These are phyloP conservation scores for Mrakia gelida DNA, from an alignment of 768 basidiomycete species.

Conservation along the genomic window DNA sequence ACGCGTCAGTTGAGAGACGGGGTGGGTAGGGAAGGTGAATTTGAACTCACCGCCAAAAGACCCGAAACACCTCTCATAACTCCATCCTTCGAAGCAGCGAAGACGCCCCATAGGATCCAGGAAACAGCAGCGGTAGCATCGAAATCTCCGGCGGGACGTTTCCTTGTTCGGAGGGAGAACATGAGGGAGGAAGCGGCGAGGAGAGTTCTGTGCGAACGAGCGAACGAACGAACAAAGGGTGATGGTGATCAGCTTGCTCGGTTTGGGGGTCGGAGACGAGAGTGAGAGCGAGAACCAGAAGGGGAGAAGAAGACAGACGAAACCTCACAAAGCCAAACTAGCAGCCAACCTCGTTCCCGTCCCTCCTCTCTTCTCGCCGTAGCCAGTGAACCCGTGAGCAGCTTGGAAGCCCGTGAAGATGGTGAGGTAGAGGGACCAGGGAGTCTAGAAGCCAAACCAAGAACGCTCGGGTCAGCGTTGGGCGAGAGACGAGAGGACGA, in stretches of 20 bases:
- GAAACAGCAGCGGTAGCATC: not conserved
- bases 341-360: not conserved
- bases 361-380: not conserved
- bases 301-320: not conserved
- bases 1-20: no score
- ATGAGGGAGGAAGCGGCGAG: not conserved
- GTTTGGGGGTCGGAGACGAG: no score
- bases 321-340: not conserved
- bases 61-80: no score
- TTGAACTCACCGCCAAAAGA: no score
- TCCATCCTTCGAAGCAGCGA: not conserved
- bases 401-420: slow-evolving; percentile 1
- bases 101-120: slow-evolving; percentile 6
- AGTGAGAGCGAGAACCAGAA: no score
- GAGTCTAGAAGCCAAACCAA: not conserved
- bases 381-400: not conserved
- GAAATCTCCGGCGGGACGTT: not conserved
- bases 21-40: no score
- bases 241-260: no score
- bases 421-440: not conserved
- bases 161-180: slow-evolving; percentile 1
- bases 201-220: not conserved
- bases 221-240: not conserved
- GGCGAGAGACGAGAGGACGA: no score
- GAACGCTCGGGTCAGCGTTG: not conserved